Evolutionary conservation across 2,329 filamentous ascomycete species (phyloP), one percentile per base, ranked within the genome.

Genomic region (Phoma sp.): DNA sequence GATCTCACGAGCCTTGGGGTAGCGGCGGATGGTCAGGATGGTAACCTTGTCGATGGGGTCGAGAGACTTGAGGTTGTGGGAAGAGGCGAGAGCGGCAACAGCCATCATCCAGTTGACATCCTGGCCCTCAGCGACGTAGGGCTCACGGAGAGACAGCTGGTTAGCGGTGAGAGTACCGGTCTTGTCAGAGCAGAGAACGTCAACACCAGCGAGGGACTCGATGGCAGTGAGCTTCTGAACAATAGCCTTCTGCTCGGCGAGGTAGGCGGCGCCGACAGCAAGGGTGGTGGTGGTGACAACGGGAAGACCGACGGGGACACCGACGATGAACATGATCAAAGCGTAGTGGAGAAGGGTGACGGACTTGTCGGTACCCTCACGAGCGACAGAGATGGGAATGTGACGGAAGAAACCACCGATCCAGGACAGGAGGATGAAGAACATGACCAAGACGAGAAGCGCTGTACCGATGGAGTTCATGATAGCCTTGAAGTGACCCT

Each of bases 51-150:
- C 88, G 69, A 91, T 91, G 58, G 88, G 88, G 73, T 91, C 89
- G 60, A 91, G 84, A 58, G 88, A 89, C 80, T 89, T 89, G 78
- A 90, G 82, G 80, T 91, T 91, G 81, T 91, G 88, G 60, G 88
- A 91, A 47, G 88, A 91, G 54, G 88, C 89, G 51, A 91, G 84
- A 58, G 88, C 88, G 57, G 89, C 88, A 57, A 90, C 88, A 62
- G 88, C 88, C 88, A 91, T 91, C 88, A 91, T 91, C 88, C 88
- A 91, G 81, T 91, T 89, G 75, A 91, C 85, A 76, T 91, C 88
- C 72, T 90, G 85, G 67, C 88, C 89, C 76, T 91, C 88, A 58
- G 87, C 85, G 55, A 91, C 88, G 77, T 88, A 91, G 19, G 89
- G 89, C 72, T 91, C 89, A 74, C 88, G 88, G 71, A 91, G 89